Percentiles rank a stretch among this genome's conserved stretches.
These are phyloP conservation scores for Triticum urartu DNA, from an alignment of 176 grass and related monocot species.

Conservation along the genomic window DNA sequence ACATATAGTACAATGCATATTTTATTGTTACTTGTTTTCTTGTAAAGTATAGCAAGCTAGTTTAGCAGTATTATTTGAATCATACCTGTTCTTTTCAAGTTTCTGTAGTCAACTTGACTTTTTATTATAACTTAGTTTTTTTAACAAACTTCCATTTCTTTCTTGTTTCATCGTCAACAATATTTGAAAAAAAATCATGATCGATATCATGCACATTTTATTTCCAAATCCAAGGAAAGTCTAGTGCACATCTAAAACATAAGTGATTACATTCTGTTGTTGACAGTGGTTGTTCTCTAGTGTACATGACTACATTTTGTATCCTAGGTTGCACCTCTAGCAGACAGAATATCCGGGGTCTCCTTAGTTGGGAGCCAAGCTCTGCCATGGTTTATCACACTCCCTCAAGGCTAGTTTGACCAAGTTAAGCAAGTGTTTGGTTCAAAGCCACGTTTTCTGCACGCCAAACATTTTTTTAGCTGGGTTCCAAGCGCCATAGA, in stretches of 20 bases:
- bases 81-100: neutral
- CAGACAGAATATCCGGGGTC: neutral
- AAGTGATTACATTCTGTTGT: neutral
- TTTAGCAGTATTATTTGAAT: neutral
- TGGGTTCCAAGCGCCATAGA: neutral
- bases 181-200: neutral
- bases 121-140: neutral
- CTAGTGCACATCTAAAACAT: neutral
- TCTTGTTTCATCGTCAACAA: neutral
- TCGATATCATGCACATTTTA: neutral
- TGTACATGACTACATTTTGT: neutral
- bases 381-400: neutral
- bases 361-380: neutral
- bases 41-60: slow-evolving; percentile 4
- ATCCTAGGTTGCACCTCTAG: neutral
- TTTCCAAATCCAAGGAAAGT: neutral
- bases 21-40: slow-evolving; percentile 24
- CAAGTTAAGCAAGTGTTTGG: neutral
- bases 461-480: neutral
- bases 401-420: neutral
- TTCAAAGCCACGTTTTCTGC: slow-evolving; percentile 4
- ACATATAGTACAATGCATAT: neutral
- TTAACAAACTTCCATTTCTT: neutral
- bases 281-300: neutral
- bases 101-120: neutral